Conservation (phyloP, 2,329 filamentous ascomycete species). For the Pseudodiploospora longispora region DNA sequence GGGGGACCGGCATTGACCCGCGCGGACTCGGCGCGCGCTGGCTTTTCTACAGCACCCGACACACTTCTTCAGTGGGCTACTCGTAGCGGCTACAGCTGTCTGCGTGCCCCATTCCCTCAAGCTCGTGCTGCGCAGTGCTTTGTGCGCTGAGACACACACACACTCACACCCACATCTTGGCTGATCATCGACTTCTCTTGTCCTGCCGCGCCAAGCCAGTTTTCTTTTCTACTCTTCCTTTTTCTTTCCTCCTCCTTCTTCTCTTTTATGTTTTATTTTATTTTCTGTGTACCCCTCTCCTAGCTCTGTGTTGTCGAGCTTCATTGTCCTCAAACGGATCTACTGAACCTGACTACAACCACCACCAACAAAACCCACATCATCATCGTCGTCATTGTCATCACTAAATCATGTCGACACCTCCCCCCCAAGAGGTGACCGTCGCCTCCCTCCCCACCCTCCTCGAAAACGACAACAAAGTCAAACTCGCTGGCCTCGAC, state of each 20-base stretch:
- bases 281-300: neutral
- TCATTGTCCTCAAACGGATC: too few relatives aligned
- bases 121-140: too few relatives aligned
- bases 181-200: neutral
- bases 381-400: too few relatives aligned
- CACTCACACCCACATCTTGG: neutral
- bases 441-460: slow-evolving; percentile 56
- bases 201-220: too few relatives aligned
- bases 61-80: too few relatives aligned
- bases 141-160: neutral
- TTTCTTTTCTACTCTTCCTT: slow-evolving; percentile 1
- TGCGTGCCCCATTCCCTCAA: too few relatives aligned
- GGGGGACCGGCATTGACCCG: too few relatives aligned
- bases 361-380: neutral
- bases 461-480: slow-evolving; percentile 62
- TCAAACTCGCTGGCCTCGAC: slow-evolving; percentile 84
- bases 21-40: too few relatives aligned
- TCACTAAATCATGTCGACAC: too few relatives aligned
- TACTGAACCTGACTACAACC: neutral
- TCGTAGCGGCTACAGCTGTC: too few relatives aligned
- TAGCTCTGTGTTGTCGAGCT: neutral
- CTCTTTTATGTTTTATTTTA: neutral
- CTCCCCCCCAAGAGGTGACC: slow-evolving; percentile 35
- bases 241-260: neutral
- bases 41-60: too few relatives aligned